These are phyloP conservation scores for Pythium brassicae DNA, from an alignment of 352 stramenopile species.

Conservation along the genomic window DNA sequence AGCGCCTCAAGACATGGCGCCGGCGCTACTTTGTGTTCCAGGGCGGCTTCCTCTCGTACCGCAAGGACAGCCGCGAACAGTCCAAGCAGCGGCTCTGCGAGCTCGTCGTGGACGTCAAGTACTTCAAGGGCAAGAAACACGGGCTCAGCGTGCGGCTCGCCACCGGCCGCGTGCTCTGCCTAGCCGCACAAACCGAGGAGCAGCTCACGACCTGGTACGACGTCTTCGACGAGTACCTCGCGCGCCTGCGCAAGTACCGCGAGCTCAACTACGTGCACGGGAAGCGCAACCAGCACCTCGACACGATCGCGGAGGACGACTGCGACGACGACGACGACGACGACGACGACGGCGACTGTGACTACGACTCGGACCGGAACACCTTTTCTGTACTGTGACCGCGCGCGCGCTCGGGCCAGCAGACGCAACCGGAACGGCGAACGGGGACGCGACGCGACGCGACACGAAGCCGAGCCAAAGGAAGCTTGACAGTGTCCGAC, in stretches of 20 bases:
- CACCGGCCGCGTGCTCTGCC: conserved; percentile 38
- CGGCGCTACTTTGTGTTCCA: conserved; percentile 79
- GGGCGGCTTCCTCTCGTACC: conserved; percentile 53
- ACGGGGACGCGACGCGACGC: neutral
- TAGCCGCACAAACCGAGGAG: conserved; percentile 45
- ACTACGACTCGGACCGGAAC: conserved; percentile 21
- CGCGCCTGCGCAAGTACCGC: conserved; percentile 25
- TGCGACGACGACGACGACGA: conserved; percentile 13
- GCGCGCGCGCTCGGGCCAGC: neutral
- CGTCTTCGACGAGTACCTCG: conserved; percentile 47
- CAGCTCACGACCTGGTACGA: conserved; percentile 64
- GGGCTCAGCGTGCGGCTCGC: conserved; percentile 45
- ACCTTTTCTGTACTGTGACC: conserved; percentile 9
- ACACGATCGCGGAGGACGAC: conserved; percentile 36
- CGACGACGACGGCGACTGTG: conserved; percentile 11
- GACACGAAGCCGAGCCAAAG: neutral
- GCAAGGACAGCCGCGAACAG: conserved; percentile 50
- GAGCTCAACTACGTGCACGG: conserved; percentile 34
- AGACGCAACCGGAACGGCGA: neutral
- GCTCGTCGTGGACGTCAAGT: conserved; percentile 46
- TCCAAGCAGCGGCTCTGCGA: conserved; percentile 46
- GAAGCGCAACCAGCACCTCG: conserved; percentile 35
- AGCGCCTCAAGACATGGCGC: conserved; percentile 73
- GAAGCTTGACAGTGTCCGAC: neutral
- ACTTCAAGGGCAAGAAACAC: conserved; percentile 41